Percentiles rank a stretch among this genome's conserved stretches.
These are phyloP conservation scores for Podospora didyma DNA, from an alignment of 495 filamentous ascomycete species.

Conservation along the genomic window DNA sequence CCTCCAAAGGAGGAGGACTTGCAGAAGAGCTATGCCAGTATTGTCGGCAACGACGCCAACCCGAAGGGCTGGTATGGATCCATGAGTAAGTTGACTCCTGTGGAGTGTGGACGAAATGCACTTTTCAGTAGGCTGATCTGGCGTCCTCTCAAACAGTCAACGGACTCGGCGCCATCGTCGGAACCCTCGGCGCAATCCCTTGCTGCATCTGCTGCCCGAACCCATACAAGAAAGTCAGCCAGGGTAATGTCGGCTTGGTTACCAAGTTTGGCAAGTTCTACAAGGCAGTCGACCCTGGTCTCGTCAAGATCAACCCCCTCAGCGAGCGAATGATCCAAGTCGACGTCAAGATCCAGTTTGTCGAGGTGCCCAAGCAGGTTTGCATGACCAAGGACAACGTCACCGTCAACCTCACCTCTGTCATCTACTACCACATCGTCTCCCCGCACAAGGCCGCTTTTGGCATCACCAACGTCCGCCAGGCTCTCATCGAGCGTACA, in stretches of 20 bases:
- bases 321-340: conserved; percentile 85
- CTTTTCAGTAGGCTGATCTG: background rate
- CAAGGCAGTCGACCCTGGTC: conserved; percentile 92
- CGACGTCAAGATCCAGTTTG: conserved; percentile 99
- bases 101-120: no score
- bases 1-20: conserved; percentile 79
- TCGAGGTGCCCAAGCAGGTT: conserved; percentile 90
- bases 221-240: conserved; percentile 89
- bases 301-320: conserved; percentile 97
- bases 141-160: conserved; percentile 51
- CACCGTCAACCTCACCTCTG: conserved; percentile 84
- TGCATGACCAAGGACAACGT: conserved; percentile 99
- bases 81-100: conserved; percentile 74
- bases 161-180: conserved; percentile 69
- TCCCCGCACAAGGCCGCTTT: conserved; percentile 97
- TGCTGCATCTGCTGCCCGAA: conserved; percentile 94
- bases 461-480: conserved; percentile 89
- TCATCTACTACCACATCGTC: conserved; percentile 98
- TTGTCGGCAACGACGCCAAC: conserved; percentile 67
- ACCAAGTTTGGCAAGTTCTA: conserved; percentile 97
- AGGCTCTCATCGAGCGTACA: conserved; percentile 94
- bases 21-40: conserved; percentile 80
- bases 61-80: conserved; percentile 86
- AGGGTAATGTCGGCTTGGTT: conserved; percentile 92
- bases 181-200: conserved; percentile 80